Conservation (phyloP, 352 stramenopile genomes). For the Sclerospora graminicola region DNA sequence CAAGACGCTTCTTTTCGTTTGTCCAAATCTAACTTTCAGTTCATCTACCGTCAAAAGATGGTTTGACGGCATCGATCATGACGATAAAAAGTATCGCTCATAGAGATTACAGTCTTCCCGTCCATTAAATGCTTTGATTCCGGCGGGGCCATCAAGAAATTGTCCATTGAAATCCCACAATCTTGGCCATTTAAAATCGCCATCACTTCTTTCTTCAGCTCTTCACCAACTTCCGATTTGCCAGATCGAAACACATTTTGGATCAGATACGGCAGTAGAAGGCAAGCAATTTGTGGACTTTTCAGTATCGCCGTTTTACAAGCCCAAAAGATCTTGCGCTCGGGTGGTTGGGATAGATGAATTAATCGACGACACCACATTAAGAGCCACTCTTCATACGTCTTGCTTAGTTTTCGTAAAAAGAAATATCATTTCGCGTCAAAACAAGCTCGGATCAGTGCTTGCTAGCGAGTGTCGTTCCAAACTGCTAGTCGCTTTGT, state of each 20-base stretch:
- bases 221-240: conserved; percentile 41
- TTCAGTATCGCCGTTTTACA: conserved; percentile 44
- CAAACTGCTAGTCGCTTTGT: conserved; percentile 3
- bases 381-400: conserved; percentile 80
- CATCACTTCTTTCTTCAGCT: conserved; percentile 77
- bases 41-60: conserved; percentile 84
- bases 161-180: conserved; percentile 42
- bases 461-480: conserved; percentile 10
- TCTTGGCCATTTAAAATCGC: conserved; percentile 70
- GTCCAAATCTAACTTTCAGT: conserved; percentile 82
- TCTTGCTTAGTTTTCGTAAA: conserved; percentile 65
- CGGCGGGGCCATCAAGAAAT: conserved; percentile 26
- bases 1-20: conserved; percentile 69
- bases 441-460: conserved; percentile 13
- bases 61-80: conserved; percentile 81
- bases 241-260: conserved; percentile 77
- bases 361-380: conserved; percentile 71
- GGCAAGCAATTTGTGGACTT: conserved; percentile 66
- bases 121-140: conserved; percentile 19
- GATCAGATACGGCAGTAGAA: conserved; percentile 80
- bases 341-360: conserved; percentile 63
- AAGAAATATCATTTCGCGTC: conserved; percentile 34
- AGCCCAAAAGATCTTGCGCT: conserved; percentile 76
- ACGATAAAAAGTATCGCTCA: conserved; percentile 56
- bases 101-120: conserved; percentile 13